A percentile compares a stretch with the other conserved stretches of the same genome.
phyloP scores from a whole-genome alignment of 1,139 yeast species.

The Pichia sp. region DNA sequence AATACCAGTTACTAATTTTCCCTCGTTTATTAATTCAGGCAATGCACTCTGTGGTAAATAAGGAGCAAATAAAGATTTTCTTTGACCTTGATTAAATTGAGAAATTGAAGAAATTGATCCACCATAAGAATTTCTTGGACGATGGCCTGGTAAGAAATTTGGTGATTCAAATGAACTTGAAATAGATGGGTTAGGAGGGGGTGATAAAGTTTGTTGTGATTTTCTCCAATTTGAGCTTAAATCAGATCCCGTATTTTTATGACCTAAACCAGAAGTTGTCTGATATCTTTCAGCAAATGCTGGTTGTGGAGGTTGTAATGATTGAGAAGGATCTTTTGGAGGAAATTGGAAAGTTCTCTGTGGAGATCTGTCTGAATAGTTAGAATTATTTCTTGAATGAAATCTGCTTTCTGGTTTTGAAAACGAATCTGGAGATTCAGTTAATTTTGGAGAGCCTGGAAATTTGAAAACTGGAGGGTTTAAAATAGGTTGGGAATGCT shows the following conservation, averaged over 20 bases:
- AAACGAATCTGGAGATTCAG: slow-evolving; percentile 7
- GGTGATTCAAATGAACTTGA: slow-evolving; percentile 39
- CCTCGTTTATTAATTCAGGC: slow-evolving; percentile 84
- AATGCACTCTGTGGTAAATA: slow-evolving; percentile 89
- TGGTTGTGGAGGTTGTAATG: slow-evolving; percentile 27
- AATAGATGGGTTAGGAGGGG: slow-evolving; percentile 18
- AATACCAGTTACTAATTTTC: slow-evolving; percentile 86
- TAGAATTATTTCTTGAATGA: slow-evolving; percentile 26
- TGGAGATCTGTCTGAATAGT: slow-evolving; percentile 28
- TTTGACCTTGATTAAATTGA: slow-evolving; percentile 36
- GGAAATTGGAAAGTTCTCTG: slow-evolving; percentile 38
- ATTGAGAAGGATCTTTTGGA: slow-evolving; percentile 29
- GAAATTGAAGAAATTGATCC: slow-evolving; percentile 55
- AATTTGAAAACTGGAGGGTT: slow-evolving; percentile 42
- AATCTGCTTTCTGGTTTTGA: slow-evolving; percentile 2
- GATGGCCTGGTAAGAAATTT: slow-evolving; percentile 65
- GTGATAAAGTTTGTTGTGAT: slow-evolving; percentile 23
- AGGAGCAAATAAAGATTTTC: slow-evolving; percentile 93
- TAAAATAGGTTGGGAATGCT: slow-evolving; percentile 11
- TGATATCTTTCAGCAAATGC: slow-evolving; percentile 36
- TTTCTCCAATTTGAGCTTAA: slow-evolving; percentile 64
- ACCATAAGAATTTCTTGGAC: slow-evolving; percentile 63
- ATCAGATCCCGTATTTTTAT: slow-evolving; percentile 55
- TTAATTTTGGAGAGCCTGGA: slow-evolving; percentile 41
- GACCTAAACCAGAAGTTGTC: slow-evolving; percentile 41